A percentile compares a stretch with the other conserved stretches of the same genome.
These are phyloP conservation scores for Triticum timopheevii DNA, from an alignment of 176 grass and related monocot species.

Conservation along the genomic window DNA sequence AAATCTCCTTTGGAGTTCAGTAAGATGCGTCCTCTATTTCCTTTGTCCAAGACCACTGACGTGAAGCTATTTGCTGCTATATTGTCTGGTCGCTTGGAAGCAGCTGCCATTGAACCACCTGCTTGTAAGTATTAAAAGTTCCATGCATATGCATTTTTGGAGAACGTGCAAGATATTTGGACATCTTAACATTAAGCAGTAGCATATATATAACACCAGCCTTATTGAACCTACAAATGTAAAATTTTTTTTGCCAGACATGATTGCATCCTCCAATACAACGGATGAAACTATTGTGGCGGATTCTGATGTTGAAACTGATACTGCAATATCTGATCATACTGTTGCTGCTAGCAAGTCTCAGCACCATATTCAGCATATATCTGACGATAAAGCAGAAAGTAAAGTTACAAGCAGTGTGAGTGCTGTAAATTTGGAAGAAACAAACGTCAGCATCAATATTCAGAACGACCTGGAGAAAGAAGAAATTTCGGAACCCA, in stretches of 20 bases:
- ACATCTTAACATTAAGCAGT: neutral
- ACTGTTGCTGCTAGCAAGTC: constrained; percentile 26
- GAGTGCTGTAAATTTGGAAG: constrained; percentile 36
- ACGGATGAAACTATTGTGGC: constrained; percentile 88
- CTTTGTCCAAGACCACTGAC: constrained; percentile 81
- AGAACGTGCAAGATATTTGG: neutral
- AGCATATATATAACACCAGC: neutral
- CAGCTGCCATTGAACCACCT: constrained; percentile 73
- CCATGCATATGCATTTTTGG: neutral
- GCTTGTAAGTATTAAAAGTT: constrained; percentile 65
- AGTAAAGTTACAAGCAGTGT: constrained; percentile 4
- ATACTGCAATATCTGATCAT: constrained; percentile 69
- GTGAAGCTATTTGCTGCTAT: constrained; percentile 79
- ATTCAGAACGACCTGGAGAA: constrained; percentile 14
- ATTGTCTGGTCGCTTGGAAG: constrained; percentile 69
- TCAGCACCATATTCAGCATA: constrained; percentile 31
- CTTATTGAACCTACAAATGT: neutral
- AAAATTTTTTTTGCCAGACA: constrained; percentile 48
- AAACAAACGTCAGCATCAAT: constrained; percentile 23
- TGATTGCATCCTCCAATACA: constrained; percentile 79
- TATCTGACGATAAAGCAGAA: constrained; percentile 38
- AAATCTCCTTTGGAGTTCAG: constrained; percentile 68
- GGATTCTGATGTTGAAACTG: constrained; percentile 83
- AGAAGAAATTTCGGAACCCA: constrained; percentile 29
- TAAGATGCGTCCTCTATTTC: constrained; percentile 54